Evolutionary conservation across 208 protist genomes (phyloP).

Genomic region (Leishmania braziliensis): DNA sequence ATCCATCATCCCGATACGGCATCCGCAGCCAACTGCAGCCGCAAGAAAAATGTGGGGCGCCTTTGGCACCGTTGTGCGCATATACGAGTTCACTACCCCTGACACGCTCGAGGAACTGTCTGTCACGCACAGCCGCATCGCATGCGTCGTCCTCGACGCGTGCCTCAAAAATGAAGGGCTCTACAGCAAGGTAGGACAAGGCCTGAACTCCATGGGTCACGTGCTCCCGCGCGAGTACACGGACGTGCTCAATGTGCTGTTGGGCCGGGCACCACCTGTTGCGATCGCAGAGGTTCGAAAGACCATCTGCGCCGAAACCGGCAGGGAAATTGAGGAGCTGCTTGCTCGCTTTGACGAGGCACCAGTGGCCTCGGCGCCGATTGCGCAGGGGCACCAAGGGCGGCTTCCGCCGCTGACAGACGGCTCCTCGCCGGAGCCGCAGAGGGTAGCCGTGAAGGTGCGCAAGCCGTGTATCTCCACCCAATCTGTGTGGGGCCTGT

Average conservation of each 20-base stretch:
- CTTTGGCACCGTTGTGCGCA: slow-evolving; percentile 39
- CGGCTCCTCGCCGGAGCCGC: slow-evolving; percentile 20
- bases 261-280: slow-evolving; percentile 66
- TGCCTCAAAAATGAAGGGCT: slow-evolving; percentile 85
- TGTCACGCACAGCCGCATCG: slow-evolving; percentile 48
- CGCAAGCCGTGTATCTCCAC: slow-evolving; percentile 83
- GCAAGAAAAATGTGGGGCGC: slow-evolving; percentile 3
- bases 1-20: neutral
- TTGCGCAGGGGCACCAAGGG: slow-evolving; percentile 94
- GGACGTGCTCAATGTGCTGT: slow-evolving; percentile 68
- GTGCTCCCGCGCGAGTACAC: slow-evolving; percentile 86
- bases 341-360: slow-evolving; percentile 88
- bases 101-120: slow-evolving; percentile 57
- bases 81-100: slow-evolving; percentile 74
- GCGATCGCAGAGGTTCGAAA: slow-evolving; percentile 46
- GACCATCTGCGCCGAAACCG: slow-evolving; percentile 69
- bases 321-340: slow-evolving; percentile 54
- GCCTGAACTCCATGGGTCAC: slow-evolving; percentile 87
- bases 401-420: slow-evolving; percentile 38
- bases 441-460: slow-evolving; percentile 94
- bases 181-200: slow-evolving; percentile 91
- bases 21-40: neutral
- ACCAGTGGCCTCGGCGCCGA: slow-evolving; percentile 94
- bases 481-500: slow-evolving; percentile 86
- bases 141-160: slow-evolving; percentile 50